Percentiles rank a stretch among this genome's conserved stretches.
Evolutionary conservation across 2,329 filamentous ascomycete genomes (phyloP).

Genomic region (Aspergillus glaucus): DNA sequence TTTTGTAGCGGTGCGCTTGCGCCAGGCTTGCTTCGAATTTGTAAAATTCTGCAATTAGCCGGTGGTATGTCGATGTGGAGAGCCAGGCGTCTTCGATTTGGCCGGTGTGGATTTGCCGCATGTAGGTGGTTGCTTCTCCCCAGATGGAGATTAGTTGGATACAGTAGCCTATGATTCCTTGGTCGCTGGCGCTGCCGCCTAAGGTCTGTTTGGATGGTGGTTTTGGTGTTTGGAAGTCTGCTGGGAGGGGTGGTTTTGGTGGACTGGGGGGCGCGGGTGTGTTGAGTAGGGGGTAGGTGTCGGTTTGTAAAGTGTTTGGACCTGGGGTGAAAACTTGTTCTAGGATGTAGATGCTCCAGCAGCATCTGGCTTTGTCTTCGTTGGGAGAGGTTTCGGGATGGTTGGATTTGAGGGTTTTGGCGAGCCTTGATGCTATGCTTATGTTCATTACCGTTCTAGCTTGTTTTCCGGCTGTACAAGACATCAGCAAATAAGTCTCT

Average conservation of each 20-base stretch:
- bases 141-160: constrained; percentile 3
- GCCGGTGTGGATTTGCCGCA: background rate
- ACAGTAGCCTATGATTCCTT: constrained; percentile 3
- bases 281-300: too few relatives aligned
- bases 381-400: background rate
- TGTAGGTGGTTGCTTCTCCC: constrained; percentile 1
- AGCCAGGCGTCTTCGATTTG: constrained; percentile 4
- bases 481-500: background rate
- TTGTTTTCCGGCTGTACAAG: background rate
- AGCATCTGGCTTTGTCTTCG: constrained; percentile 1
- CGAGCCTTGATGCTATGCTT: constrained; percentile 2
- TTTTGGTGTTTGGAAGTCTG: background rate
- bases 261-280: background rate
- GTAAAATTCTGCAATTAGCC: background rate
- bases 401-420: background rate
- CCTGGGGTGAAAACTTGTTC: constrained; percentile 3
- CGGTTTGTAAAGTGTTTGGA: background rate
- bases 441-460: constrained; percentile 5
- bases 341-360: constrained; percentile 6
- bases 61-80: constrained; percentile 1
- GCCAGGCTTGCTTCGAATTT: constrained; percentile 1
- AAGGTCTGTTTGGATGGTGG: background rate
- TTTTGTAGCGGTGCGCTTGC: constrained; percentile 3
- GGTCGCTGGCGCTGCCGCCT: background rate
- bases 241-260: constrained; percentile 3